phyloP scores from a whole-genome alignment of 306 rosid species.

The Lablab purpureus region DNA sequence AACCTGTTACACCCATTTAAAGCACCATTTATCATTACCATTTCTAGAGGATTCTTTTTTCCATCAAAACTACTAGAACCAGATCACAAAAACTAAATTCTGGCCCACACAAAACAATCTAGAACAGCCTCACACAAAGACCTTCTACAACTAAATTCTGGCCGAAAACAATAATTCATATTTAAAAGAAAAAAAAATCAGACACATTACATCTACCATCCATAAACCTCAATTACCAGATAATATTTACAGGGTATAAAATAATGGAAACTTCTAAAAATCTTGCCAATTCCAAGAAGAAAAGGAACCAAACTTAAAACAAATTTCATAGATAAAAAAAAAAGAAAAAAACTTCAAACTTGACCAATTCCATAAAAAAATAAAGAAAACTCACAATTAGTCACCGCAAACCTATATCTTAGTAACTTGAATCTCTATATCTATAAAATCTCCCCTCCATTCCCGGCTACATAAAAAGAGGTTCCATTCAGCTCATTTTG shows the following conservation, averaged over 20 bases:
- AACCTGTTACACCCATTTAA: conserved; percentile 61
- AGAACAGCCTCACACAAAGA: background rate
- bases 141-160: background rate
- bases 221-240: background rate
- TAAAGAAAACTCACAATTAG: background rate
- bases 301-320: background rate
- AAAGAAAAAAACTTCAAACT: background rate
- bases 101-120: background rate
- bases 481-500: background rate
- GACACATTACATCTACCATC: background rate
- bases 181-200: too few species aligned
- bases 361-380: background rate
- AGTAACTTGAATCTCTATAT: background rate
- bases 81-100: background rate
- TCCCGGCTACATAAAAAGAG: background rate
- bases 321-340: conserved; percentile 3
- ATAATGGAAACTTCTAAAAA: background rate
- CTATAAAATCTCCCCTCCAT: background rate
- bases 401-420: background rate
- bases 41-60: background rate
- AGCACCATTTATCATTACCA: conserved; percentile 15
- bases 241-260: background rate
- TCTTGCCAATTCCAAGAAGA: background rate
- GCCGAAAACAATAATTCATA: background rate
- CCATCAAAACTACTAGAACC: conserved; percentile 4